These are phyloP conservation scores for Durotheca rogersii DNA, from an alignment of 495 filamentous ascomycete species.

Conservation along the genomic window DNA sequence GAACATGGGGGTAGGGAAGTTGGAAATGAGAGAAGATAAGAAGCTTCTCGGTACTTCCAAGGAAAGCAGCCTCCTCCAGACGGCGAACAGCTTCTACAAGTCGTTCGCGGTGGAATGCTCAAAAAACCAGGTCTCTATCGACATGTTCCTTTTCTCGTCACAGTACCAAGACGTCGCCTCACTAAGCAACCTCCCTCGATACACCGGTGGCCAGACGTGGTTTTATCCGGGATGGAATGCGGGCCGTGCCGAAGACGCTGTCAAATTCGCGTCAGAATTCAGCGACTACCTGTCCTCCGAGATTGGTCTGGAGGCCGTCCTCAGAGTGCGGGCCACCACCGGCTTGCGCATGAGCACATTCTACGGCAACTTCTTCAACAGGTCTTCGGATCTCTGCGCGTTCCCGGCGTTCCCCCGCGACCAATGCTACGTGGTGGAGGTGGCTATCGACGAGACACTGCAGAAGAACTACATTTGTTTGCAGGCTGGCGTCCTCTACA, in stretches of 20 bases:
- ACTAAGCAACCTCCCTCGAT: constrained; percentile 88
- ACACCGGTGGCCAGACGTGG: constrained; percentile 97
- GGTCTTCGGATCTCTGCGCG: constrained; percentile 92
- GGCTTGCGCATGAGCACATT: constrained; percentile 95
- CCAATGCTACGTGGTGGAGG: constrained; percentile 97
- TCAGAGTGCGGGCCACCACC: constrained; percentile 91
- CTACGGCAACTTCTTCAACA: constrained; percentile 99
- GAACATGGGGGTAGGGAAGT: constrained; percentile 85
- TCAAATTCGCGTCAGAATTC: constrained; percentile 96
- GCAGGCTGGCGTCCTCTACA: constrained; percentile 96
- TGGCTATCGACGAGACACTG: constrained; percentile 93
- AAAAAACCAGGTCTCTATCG: constrained; percentile 96
- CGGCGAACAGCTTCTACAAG: constrained; percentile 95
- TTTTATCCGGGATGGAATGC: constrained; percentile 99
- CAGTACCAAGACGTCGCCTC: constrained; percentile 97
- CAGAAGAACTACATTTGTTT: constrained; percentile 92
- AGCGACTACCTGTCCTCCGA: constrained; percentile 94
- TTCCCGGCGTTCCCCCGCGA: constrained; percentile 98
- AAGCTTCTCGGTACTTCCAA: constrained; percentile 93
- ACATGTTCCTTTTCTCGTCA: constrained; percentile 98
- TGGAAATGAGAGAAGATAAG: constrained; percentile 95
- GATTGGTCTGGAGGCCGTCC: constrained; percentile 93
- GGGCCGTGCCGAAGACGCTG: constrained; percentile 85
- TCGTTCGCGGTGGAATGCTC: constrained; percentile 98
- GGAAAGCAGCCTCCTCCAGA: constrained; percentile 83